Conservation (phyloP, 257 asterid species). For the Solanum chaucha region DNA sequence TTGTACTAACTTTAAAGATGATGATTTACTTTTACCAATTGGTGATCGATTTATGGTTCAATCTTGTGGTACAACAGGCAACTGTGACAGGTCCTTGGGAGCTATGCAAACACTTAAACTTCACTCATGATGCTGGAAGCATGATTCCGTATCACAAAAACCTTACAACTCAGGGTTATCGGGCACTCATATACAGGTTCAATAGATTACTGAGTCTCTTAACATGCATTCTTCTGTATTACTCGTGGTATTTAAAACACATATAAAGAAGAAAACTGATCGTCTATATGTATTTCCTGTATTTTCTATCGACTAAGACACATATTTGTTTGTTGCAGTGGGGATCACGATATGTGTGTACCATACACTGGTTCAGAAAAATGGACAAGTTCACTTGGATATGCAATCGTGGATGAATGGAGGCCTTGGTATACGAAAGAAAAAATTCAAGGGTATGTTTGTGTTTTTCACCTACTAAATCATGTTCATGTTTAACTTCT, state of each 20-base stretch:
- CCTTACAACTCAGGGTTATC: slow-evolving; percentile 69
- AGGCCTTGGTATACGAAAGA: slow-evolving; percentile 64
- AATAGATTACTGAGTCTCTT: not conserved
- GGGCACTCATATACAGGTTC: slow-evolving; percentile 75
- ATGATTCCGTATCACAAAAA: slow-evolving; percentile 88
- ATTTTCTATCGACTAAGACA: not conserved
- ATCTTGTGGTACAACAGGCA: slow-evolving; percentile 25
- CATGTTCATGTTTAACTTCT: not conserved
- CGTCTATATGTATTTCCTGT: not conserved
- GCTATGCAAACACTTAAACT: slow-evolving; percentile 48
- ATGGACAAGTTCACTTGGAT: slow-evolving; percentile 87
- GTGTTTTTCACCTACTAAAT: not conserved
- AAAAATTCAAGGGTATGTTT: slow-evolving; percentile 37
- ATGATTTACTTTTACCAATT: not conserved
- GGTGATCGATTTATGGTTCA: not conserved
- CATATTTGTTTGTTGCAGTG: slow-evolving; percentile 29
- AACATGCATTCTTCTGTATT: not conserved
- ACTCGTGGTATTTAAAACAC: not conserved
- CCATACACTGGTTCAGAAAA: slow-evolving; percentile 85
- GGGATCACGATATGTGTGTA: slow-evolving; percentile 98
- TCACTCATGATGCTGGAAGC: slow-evolving; percentile 71
- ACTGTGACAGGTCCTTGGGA: slow-evolving; percentile 45
- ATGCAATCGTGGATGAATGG: slow-evolving; percentile 62
- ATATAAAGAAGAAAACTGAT: not conserved
- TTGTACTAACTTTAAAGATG: not conserved